These are phyloP conservation scores for Cyberlindnera xylosilytica DNA, from an alignment of 805 yeast genomes.

Conservation along the genomic window DNA sequence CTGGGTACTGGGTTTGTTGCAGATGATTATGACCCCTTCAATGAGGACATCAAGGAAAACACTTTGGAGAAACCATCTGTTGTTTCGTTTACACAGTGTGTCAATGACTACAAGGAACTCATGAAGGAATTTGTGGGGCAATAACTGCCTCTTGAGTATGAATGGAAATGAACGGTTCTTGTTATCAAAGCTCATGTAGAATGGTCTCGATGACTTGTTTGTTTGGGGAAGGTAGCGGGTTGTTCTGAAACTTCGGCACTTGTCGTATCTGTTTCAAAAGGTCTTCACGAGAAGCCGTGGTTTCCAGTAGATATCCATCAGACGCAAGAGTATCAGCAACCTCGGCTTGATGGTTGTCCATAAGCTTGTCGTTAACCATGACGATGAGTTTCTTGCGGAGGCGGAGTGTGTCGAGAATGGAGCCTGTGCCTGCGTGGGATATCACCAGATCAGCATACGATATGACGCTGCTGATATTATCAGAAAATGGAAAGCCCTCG, in stretches of 20 bases:
- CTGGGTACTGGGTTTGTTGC: conserved; percentile 13
- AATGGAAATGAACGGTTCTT: neutral
- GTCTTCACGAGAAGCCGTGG: conserved; percentile 11
- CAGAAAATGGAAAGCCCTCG: conserved; percentile 46
- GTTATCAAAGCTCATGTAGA: conserved; percentile 9
- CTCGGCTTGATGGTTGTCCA: conserved; percentile 85
- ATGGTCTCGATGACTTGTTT: conserved; percentile 12
- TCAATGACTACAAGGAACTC: conserved; percentile 20
- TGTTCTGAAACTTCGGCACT: conserved; percentile 10
- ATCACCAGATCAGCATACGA: conserved; percentile 55
- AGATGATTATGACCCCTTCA: conserved; percentile 20
- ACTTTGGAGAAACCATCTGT: neutral
- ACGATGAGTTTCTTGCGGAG: conserved; percentile 56
- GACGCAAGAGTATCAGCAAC: conserved; percentile 57
- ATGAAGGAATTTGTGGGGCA: conserved; percentile 13
- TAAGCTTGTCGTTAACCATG: conserved; percentile 65
- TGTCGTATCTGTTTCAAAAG: conserved; percentile 18
- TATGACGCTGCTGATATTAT: conserved; percentile 41
- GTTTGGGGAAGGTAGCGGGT: conserved; percentile 25
- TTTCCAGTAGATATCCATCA: conserved; percentile 30
- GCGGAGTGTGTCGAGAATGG: conserved; percentile 76
- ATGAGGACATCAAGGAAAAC: conserved; percentile 9
- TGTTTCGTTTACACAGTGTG: conserved; percentile 8
- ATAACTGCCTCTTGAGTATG: neutral
- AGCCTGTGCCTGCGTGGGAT: conserved; percentile 92